Base-by-base conservation (phyloP, 2,329 filamentous ascomycete genomes). In the Penicillium corylophilum region DNA sequence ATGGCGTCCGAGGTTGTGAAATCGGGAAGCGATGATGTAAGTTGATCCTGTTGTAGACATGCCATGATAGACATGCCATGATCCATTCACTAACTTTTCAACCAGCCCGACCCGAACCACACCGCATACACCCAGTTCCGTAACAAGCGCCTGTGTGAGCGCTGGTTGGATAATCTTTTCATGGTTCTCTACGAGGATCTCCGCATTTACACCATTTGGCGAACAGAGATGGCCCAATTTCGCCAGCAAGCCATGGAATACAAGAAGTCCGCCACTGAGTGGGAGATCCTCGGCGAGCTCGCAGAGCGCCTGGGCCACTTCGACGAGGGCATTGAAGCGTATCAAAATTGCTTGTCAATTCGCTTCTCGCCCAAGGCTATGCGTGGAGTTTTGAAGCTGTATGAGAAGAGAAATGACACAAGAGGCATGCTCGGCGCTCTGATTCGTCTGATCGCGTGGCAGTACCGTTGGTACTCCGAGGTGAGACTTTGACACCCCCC, bases 141-240 rank as follows among this genome's bases (percentile, higher is more conserved):
- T 70, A 96, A 96, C 73, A 99, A 99, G 77, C 87, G 94, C 1
- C 83, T 99, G 1, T 99, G 94, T 67, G 94, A 99, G 74, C 86
- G 94, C 62, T 99, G 94, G 94, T 82, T 99, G 2, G 94, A 99
- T 73, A 97, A 95, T 65, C 81, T 99, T 20, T 99, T 99, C 77
- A 99, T 99, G 94, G 94, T 97, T 0, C 81, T 99, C 2, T 99
- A 99, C 71, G 94, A 99, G 72, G 94, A 99, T 67, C 82, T 99
- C 16, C 89, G 94, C 44, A 93, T 99, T 41, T 99, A 99, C 78
- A 99, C 94, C 12, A 99, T 99, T 71, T 99, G 94, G 94, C 87
- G 94, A 50, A 97, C 94, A 0, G 94, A 99, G 71, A 94, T 97
- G 84, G 89, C 91, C 0, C 93, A 97, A 70, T 96, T 92, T 69